Conservation (phyloP, 345 rosid species). For the Camelina neglecta region DNA sequence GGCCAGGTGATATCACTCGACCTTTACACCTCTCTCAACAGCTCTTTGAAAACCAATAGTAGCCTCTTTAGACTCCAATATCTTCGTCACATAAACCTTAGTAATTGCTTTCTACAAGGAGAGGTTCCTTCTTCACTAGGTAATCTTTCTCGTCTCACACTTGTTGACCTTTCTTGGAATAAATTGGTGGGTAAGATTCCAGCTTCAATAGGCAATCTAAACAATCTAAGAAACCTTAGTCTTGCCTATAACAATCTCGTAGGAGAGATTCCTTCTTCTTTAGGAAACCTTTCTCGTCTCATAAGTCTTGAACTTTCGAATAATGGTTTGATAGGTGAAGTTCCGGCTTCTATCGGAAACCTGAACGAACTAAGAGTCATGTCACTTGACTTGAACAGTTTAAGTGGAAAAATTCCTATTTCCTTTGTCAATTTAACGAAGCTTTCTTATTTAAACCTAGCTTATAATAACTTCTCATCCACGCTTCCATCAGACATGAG, state of each 20-base stretch:
- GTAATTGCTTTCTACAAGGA: neutral
- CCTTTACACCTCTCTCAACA: neutral
- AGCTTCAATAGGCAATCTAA: neutral
- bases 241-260: neutral
- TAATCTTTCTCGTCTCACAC: constrained; percentile 21
- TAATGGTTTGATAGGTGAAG: constrained; percentile 2
- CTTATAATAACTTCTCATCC: constrained; percentile 10
- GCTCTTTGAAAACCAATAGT: constrained; percentile 2
- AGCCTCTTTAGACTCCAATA: constrained; percentile 23
- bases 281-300: constrained; percentile 20
- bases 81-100: constrained; percentile 22
- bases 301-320: neutral
- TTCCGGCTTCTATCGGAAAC: neutral
- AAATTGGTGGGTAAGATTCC: constrained; percentile 9
- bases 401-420: neutral
- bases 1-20: constrained; percentile 28
- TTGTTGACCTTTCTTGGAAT: neutral
- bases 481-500: constrained; percentile 1
- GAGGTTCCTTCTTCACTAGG: constrained; percentile 30
- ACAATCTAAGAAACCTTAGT: neutral
- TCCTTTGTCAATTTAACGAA: neutral
- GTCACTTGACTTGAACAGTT: neutral
- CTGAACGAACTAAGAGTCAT: neutral
- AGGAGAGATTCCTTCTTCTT: constrained; percentile 14
- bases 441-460: neutral